Evolutionary conservation across 352 stramenopile species (phyloP).

Genomic region (Phytophthora fragariae): DNA sequence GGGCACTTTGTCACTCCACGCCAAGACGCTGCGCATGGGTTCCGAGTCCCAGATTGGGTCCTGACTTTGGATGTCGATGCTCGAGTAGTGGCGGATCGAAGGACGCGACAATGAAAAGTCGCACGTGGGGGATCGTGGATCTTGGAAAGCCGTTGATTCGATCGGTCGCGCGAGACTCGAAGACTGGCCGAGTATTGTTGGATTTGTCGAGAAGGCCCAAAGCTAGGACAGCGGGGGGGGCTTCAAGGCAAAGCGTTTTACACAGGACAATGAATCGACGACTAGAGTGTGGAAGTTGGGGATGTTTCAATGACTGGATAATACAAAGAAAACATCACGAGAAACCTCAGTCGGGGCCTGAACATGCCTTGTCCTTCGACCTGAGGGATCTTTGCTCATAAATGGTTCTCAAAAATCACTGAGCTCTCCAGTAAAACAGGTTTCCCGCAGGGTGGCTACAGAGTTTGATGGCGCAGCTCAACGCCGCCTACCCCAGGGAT

Average conservation of each 20-base stretch:
- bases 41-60: neutral
- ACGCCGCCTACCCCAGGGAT: neutral
- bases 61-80: neutral
- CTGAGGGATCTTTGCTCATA: neutral
- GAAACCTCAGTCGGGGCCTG: too few relatives aligned
- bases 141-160: slow-evolving; percentile 36
- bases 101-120: slow-evolving; percentile 50
- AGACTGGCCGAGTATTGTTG: neutral
- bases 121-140: slow-evolving; percentile 41
- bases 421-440: neutral
- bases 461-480: neutral
- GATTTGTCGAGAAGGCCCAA: slow-evolving; percentile 83
- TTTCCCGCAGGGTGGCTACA: neutral
- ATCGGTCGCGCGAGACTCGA: neutral
- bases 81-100: slow-evolving; percentile 4
- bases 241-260: too few relatives aligned
- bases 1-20: slow-evolving; percentile 89
- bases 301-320: too few relatives aligned
- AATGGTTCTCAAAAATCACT: neutral
- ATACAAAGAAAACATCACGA: too few relatives aligned
- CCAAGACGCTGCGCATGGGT: slow-evolving; percentile 77
- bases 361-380: too few relatives aligned
- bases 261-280: too few relatives aligned
- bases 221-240: slow-evolving; percentile 83
- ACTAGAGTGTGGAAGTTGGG: too few relatives aligned